A percentile compares a stretch with the other conserved stretches of the same genome.
phyloP scores from a whole-genome alignment of 805 yeast species.

The Candida golubevii region DNA sequence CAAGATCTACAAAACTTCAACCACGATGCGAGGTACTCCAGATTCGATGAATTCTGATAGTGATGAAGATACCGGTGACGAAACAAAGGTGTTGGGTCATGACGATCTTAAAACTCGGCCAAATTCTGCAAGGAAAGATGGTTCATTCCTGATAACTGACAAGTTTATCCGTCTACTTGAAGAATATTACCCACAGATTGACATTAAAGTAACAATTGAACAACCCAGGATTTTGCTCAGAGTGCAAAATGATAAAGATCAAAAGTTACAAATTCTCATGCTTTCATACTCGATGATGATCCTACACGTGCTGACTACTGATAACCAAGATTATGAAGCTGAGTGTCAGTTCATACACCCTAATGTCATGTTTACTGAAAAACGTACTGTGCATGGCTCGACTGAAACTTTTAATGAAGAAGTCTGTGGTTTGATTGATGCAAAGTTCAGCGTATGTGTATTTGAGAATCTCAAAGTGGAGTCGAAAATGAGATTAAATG shows the following conservation, averaged over 20 bases:
- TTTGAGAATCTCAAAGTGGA: constrained; percentile 27
- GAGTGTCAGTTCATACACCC: constrained; percentile 35
- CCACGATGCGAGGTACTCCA: not conserved
- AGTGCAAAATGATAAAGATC: constrained; percentile 17
- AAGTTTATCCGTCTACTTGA: not conserved
- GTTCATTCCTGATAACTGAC: constrained; percentile 1
- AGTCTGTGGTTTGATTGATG: constrained; percentile 19
- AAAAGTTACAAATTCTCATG: constrained; percentile 24
- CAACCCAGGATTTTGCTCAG: constrained; percentile 22
- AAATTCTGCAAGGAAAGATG: not conserved
- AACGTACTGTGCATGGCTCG: constrained; percentile 2
- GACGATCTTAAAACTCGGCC: not conserved
- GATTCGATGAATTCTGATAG: constrained; percentile 5
- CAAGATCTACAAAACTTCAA: constrained; percentile 7
- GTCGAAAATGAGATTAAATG: constrained; percentile 18
- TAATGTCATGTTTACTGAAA: constrained; percentile 27
- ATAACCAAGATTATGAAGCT: constrained; percentile 28
- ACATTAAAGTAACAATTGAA: constrained; percentile 14
- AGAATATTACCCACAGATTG: constrained; percentile 11
- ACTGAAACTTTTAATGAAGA: constrained; percentile 17
- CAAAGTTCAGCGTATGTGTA: constrained; percentile 21
- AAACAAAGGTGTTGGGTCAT: not conserved
- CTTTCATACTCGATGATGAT: constrained; percentile 33
- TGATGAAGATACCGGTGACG: constrained; percentile 9
- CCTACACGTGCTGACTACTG: constrained; percentile 30